Evolutionary conservation across 2,329 filamentous ascomycete species (phyloP), one percentile per base, ranked within the genome.

Genomic region (Sordariomycetes sp.): DNA sequence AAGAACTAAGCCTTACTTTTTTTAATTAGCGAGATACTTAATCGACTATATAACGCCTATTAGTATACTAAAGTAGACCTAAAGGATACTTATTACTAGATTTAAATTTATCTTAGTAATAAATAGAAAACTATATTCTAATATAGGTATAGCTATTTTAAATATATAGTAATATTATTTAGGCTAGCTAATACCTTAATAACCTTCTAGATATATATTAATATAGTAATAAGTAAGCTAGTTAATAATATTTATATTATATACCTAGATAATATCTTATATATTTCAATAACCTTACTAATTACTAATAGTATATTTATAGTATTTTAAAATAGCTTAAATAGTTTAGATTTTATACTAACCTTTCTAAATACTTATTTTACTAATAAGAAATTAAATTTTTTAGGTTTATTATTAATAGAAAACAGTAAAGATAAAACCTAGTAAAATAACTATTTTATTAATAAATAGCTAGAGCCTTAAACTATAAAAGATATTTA

Each of bases 141-240:
- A 20, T 71, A 62, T 1, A 55, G 63, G 28, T 71, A 66, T 59
- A 61, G 66, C 45, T 58, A 62, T 4, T 73, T 62, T 58, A 56
- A 74, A 59, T 73, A 65, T 45, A 51, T 65, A 42, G 63, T 74
- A 10, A 65, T 68, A 59, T 60, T 53, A 10, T 68, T n/a, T 69
- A 61, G 60, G 55, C 50, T 68, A 52, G 62, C 54, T 51, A 66
- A 66, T 52, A 57, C 50, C 2, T 55, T 52, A 36, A 53, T 52
- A 4, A 59, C 48, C 17, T 64, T 64, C 42, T 55, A 65, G 39
- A n/a, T 20, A 12, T 62, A 63, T 59, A 62, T 64, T 54, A 63
- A 60, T 48, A 57, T 61, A 35, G 42, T 61, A 12, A 20, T 64
- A 35, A 17, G 15, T 17, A 39, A 62, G 50, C 60, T 63, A 22